Conservation (phyloP, 495 filamentous ascomycete species). For the Poronia punctata region DNA sequence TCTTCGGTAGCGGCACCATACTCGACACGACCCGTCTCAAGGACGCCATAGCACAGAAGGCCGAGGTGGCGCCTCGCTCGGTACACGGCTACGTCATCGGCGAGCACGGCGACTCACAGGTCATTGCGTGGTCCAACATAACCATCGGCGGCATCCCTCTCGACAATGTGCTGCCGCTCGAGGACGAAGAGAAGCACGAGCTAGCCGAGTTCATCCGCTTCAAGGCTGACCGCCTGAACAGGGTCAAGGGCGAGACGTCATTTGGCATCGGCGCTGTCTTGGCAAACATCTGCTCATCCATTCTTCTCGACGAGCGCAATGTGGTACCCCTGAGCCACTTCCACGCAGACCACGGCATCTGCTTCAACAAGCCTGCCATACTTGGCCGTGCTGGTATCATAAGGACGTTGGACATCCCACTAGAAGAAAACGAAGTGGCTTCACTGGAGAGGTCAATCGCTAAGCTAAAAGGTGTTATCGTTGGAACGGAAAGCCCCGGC, state of each 20-base stretch:
- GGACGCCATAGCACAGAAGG: slow-evolving; percentile 30
- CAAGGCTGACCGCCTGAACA: slow-evolving; percentile 21
- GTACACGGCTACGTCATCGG: slow-evolving; percentile 38
- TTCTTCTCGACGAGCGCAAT: slow-evolving; percentile 26
- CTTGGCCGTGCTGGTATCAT: slow-evolving; percentile 29
- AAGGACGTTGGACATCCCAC: slow-evolving; percentile 16
- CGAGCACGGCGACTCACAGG: slow-evolving; percentile 37
- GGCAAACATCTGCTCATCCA: slow-evolving; percentile 30
- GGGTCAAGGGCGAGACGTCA: slow-evolving; percentile 33
- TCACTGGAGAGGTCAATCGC: not conserved
- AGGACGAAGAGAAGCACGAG: slow-evolving; percentile 6
- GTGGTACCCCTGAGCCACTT: slow-evolving; percentile 30
- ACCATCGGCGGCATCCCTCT: slow-evolving; percentile 28
- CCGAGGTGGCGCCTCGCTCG: slow-evolving; percentile 28
- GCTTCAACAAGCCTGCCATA: slow-evolving; percentile 31
- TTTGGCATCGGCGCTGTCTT: slow-evolving; percentile 34
- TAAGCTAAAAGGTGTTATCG: not conserved
- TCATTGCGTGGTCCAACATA: slow-evolving; percentile 36
- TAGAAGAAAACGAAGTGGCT: slow-evolving; percentile 22
- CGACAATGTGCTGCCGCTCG: slow-evolving; percentile 15
- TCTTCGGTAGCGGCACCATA: slow-evolving; percentile 36
- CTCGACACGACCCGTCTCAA: slow-evolving; percentile 35
- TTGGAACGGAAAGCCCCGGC: not conserved
- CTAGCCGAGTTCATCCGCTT: slow-evolving; percentile 24
- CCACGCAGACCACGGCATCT: slow-evolving; percentile 26